A percentile compares a stretch with the other conserved stretches of the same genome.
phyloP scores from a whole-genome alignment of 179 eudicot genomes.

The Silene noctiflora region DNA sequence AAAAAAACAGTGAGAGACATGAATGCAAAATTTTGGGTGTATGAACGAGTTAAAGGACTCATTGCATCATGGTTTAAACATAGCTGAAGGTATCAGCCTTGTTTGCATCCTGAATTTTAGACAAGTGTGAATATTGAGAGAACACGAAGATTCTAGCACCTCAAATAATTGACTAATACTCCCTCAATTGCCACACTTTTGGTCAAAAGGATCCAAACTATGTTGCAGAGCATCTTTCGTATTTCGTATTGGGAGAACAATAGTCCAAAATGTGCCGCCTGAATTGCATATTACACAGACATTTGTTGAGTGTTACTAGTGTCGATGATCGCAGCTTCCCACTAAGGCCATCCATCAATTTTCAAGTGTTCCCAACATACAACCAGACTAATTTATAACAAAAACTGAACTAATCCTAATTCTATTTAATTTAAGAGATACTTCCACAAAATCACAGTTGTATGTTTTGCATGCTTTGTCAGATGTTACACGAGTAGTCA shows the following conservation, averaged over 20 bases:
- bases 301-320: background rate
- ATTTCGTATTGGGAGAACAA: background rate
- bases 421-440: background rate
- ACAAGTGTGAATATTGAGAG: no score
- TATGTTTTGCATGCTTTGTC: background rate
- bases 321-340: background rate
- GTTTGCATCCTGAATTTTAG: no score
- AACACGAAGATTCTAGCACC: no score
- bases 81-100: no score
- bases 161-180: no score
- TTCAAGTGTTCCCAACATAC: background rate
- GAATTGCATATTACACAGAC: background rate
- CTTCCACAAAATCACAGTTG: background rate
- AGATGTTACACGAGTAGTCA: background rate
- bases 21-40: background rate
- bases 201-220: background rate
- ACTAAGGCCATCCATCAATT: background rate
- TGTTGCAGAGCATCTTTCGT: constrained; percentile 2
- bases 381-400: background rate
- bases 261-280: background rate
- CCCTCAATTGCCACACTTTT: no score
- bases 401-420: background rate
- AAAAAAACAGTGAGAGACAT: background rate
- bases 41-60: background rate
- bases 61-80: no score